Conservation (phyloP, 176 grass and related monocot species). For the Phyllostachys edulis region DNA sequence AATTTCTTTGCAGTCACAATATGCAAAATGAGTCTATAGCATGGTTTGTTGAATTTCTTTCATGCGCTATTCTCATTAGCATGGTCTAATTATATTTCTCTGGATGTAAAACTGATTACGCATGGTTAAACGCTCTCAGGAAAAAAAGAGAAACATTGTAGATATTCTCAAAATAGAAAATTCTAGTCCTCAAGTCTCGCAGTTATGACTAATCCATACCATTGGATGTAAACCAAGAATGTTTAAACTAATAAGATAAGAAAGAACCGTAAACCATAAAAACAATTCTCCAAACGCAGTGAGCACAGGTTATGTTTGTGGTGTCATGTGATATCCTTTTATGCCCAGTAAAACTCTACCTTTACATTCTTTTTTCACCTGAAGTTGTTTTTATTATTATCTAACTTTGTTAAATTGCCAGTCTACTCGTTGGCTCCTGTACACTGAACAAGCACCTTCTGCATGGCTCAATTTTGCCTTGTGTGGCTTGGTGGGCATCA, state of each 20-base stretch:
- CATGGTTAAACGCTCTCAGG: not conserved
- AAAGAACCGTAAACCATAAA: not conserved
- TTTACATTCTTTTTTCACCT: not conserved
- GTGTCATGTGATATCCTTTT: not conserved
- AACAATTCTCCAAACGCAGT: not conserved
- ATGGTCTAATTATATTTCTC: not conserved
- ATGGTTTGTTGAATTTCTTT: conserved; percentile 6
- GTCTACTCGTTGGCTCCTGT: conserved; percentile 98
- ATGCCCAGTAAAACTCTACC: not conserved
- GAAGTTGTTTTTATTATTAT: conserved; percentile 19
- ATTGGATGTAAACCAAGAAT: not conserved
- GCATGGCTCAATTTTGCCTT: conserved; percentile 95
- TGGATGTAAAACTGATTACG: not conserved
- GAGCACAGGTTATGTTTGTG: not conserved
- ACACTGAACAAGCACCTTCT: conserved; percentile 97
- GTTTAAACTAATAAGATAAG: not conserved
- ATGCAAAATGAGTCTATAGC: not conserved
- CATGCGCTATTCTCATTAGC: not conserved
- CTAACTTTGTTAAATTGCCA: conserved; percentile 37
- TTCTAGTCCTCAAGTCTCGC: not conserved
- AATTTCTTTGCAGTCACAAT: not conserved
- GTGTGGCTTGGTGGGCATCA: conserved; percentile 94
- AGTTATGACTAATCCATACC: not conserved
- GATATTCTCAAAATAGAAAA: not conserved
- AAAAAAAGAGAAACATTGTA: not conserved